Base-by-base conservation (phyloP, 2,329 filamentous ascomycete genomes). In the Diaporthe eres region DNA sequence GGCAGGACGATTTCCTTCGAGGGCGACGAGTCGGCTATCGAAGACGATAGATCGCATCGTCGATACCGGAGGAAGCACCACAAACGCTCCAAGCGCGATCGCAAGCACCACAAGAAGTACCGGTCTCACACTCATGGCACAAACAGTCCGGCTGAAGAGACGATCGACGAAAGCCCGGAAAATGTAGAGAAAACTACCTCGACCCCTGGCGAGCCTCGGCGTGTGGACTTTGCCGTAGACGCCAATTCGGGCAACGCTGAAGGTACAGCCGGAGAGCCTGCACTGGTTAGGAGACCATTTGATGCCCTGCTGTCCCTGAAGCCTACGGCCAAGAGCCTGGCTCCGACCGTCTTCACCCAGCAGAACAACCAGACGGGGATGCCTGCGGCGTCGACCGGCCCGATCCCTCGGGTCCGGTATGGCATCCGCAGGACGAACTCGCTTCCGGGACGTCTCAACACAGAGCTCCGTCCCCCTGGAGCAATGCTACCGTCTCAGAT, bases 381-480 rank as follows among this genome's bases (percentile, higher is more conserved):
- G 2, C 78, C 82, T 17, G 75, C 82, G 9, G 80, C 81, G 6
- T 80, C 85, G 4, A 77, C 84, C 12, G 87, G 89, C 3, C 86
- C 87, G 15, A 86, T 91, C 58, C 90, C 91, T 8, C 87, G 89
- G 42, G 88, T 92, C 75, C 87, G 89, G 57, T 90, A 90, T 78
- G 90, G 90, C n/a, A 91, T 95, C 72, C 92, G 93, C 74, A 90
- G 94, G 73, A 94, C 94, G 28, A 94, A 91, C 81, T 95, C 94
- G 0, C 88, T 95, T 3, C 94, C 94, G 0, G 93, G 93, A 79
- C 90, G 92, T 25, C 88, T 95, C 12, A 91, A 90, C 76, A 82
- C 85, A 31, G 79, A 82, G 37, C 78, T 85, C 47, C 87, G 89
- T 5, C 81, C 88, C 1, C 87, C 89, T 0, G 88, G 89, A 8